Conservation (phyloP, 2,329 filamentous ascomycete species). For the Rutstroemia sp. region DNA sequence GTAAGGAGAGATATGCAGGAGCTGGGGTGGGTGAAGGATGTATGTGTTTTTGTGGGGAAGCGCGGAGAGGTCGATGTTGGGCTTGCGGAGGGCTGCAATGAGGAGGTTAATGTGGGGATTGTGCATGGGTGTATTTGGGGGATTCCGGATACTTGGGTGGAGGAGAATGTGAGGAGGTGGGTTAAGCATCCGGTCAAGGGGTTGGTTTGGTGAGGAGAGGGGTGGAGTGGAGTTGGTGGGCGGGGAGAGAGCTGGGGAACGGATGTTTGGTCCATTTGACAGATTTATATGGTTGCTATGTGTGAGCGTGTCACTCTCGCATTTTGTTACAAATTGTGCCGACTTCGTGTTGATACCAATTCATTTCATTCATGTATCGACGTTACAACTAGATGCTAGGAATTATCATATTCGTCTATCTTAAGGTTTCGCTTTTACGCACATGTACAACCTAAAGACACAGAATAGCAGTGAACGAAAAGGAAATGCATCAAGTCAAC, state of each 20-base stretch:
- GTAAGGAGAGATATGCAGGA: not conserved
- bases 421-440: not conserved
- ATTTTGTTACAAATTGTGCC: too few species aligned
- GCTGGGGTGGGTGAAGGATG: not conserved
- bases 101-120: not conserved
- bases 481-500: too few species aligned
- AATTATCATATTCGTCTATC: not conserved
- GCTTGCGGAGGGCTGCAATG: not conserved
- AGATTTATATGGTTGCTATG: too few species aligned
- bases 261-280: too few species aligned
- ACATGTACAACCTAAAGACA: not conserved
- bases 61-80: not conserved
- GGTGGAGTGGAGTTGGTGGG: not conserved
- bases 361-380: too few species aligned
- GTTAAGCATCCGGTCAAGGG: not conserved
- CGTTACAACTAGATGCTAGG: too few species aligned
- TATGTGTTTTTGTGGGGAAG: not conserved
- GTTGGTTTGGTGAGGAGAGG: not conserved
- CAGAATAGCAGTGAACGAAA: not conserved
- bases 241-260: too few species aligned
- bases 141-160: not conserved
- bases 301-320: too few species aligned
- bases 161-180: constrained; percentile 3
- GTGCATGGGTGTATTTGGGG: not conserved
- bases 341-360: too few species aligned